Evolutionary conservation across 148 eudicot species (phyloP).

Genomic region (Agrostemma githago): DNA sequence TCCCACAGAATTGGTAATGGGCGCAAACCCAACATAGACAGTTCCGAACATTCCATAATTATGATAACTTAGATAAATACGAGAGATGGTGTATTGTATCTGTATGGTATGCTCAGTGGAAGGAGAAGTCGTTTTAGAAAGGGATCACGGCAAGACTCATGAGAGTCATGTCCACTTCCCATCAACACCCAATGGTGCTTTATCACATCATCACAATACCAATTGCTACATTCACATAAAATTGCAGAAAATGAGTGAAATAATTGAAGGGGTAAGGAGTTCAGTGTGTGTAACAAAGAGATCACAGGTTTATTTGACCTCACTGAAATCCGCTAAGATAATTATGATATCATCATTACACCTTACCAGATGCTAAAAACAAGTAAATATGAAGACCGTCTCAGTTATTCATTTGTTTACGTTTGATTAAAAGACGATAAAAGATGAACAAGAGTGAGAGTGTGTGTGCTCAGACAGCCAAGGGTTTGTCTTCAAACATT

Average conservation of each 20-base stretch:
- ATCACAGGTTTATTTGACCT: conserved; percentile 53
- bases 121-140: conserved; percentile 68
- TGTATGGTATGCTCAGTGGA: conserved; percentile 62
- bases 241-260: neutral
- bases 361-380: neutral
- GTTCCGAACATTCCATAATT: too few species aligned
- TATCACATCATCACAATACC: conserved; percentile 48
- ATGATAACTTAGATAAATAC: neutral
- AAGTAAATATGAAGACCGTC: too few species aligned
- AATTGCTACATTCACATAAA: neutral
- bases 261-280: conserved; percentile 10
- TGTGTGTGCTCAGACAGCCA: conserved; percentile 66
- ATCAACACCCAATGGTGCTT: conserved; percentile 33
- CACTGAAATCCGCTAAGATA: conserved; percentile 96
- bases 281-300: conserved; percentile 98
- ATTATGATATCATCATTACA: conserved; percentile 46
- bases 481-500: conserved; percentile 62
- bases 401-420: too few species aligned
- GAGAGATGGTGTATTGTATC: neutral
- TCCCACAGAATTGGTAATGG: conserved; percentile 69
- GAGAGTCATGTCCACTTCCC: conserved; percentile 54
- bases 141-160: conserved; percentile 53
- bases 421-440: too few species aligned
- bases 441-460: neutral
- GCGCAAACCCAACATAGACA: conserved; percentile 16